These are phyloP conservation scores for Penicillium sp. DNA, from an alignment of 2,329 filamentous ascomycete species.

Conservation along the genomic window DNA sequence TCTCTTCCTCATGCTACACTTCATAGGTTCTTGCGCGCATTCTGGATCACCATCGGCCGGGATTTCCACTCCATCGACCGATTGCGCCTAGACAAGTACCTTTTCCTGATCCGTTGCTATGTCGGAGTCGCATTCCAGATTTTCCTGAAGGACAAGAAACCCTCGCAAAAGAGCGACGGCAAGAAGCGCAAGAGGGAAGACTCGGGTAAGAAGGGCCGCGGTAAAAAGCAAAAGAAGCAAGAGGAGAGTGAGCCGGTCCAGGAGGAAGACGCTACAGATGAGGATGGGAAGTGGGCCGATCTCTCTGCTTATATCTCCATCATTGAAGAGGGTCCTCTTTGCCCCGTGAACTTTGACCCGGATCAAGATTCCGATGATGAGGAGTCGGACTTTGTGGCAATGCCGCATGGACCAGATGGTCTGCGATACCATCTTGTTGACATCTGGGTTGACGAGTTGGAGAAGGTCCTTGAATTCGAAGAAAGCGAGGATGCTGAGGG, in stretches of 20 bases:
- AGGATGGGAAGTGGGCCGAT: conserved; percentile 35
- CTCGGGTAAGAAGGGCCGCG: conserved; percentile 26
- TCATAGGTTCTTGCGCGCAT: conserved; percentile 61
- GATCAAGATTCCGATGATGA: conserved; percentile 34
- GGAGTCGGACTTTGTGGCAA: conserved; percentile 34
- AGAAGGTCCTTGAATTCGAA: conserved; percentile 65
- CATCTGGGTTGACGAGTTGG: conserved; percentile 88
- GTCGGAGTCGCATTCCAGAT: conserved; percentile 69
- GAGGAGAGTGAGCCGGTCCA: conserved; percentile 22
- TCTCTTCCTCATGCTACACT: conserved; percentile 57
- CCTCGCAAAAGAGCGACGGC: conserved; percentile 18
- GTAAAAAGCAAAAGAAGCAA: conserved; percentile 36
- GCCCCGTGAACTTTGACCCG: conserved; percentile 44
- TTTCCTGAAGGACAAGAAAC: conserved; percentile 36
- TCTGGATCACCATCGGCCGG: conserved; percentile 71
- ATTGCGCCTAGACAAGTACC: conserved; percentile 87
- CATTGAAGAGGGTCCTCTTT: conserved; percentile 45
- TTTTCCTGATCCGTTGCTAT: conserved; percentile 80
- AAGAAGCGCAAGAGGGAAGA: conserved; percentile 39
- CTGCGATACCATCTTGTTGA: conserved; percentile 86
- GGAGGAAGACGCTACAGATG: conserved; percentile 20
- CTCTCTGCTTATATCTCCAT: conserved; percentile 45
- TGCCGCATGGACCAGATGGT: conserved; percentile 74
- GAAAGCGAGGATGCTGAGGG: conserved; percentile 42
- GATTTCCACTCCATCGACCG: conserved; percentile 76